A percentile compares a stretch with the other conserved stretches of the same genome.
Conservation (phyloP, 2,329 filamentous ascomycete genomes). For the Cercospora berteroae region DNA sequence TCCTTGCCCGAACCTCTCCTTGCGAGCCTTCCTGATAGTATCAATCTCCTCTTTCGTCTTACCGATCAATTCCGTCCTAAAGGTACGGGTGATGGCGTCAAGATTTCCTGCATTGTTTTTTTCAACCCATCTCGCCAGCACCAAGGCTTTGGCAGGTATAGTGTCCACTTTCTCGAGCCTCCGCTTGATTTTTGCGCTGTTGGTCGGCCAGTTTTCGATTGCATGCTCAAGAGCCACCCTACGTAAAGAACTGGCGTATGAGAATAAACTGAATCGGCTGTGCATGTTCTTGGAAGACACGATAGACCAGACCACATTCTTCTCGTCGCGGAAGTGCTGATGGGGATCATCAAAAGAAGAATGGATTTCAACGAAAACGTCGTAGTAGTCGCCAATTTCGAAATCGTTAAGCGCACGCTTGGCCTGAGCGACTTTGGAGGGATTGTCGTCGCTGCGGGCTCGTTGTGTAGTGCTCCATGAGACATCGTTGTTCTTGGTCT, state of each 20-base stretch:
- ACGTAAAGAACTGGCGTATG: conserved; percentile 23
- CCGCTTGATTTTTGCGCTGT: conserved; percentile 19
- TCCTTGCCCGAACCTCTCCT: conserved; percentile 5
- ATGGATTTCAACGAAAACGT: conserved; percentile 41
- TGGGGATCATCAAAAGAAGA: conserved; percentile 26
- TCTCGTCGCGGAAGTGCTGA: conserved; percentile 31
- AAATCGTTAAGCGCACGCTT: conserved; percentile 35
- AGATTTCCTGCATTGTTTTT: conserved; percentile 15
- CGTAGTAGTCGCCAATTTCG: conserved; percentile 44
- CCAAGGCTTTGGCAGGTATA: conserved; percentile 22
- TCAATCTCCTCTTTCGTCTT: conserved; percentile 22
- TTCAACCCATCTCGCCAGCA: conserved; percentile 23
- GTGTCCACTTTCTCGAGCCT: conserved; percentile 22
- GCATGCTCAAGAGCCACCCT: conserved; percentile 33
- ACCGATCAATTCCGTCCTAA: conserved; percentile 20
- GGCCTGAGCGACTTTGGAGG: conserved; percentile 20
- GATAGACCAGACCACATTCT: conserved; percentile 40
- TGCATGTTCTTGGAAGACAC: conserved; percentile 30
- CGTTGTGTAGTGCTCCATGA: background rate
- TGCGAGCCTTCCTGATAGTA: conserved; percentile 18
- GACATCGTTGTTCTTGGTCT: conserved; percentile 13
- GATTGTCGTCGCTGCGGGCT: background rate
- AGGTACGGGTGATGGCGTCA: conserved; percentile 20
- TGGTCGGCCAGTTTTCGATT: conserved; percentile 26
- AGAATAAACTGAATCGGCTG: conserved; percentile 29